Base-by-base conservation (phyloP, 257 asterid species). In the Ballota nigra region DNA sequence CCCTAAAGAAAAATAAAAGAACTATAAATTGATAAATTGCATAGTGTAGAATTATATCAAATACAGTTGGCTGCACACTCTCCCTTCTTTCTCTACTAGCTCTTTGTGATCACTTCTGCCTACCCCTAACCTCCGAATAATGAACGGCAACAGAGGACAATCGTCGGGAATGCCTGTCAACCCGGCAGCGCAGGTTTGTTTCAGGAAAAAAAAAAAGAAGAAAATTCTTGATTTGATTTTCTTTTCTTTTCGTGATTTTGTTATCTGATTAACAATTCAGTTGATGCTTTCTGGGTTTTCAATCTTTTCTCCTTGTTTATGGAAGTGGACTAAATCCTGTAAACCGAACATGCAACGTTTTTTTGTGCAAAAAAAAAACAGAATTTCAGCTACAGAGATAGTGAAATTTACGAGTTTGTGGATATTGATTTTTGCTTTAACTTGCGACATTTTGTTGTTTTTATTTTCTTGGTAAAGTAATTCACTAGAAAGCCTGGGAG, bases 271-370 rank as follows among this genome's bases (percentile, higher is more conserved):
- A 65, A 66, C 74, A 23, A 57, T 33, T 36, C 7, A 47, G 33
- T 51, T 64, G 66, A 26, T 7, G 58, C 0, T 19, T 56, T 58
- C 34, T 20, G 41, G 65, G 29, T 22, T 58, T 31, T 49, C 34
- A 33, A 51, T 63, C 18, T 10, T 59, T 63, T 75, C 49, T 31
- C 63, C 20, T 23, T 49, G 74, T 72, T 45, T 15, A 5, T 65
- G 61, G 60, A 65, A 56, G 76, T 64, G 20, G 66, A n/a, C 0
- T 26, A 34, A 34, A 23, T 61, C 12, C 47, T 26, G 24, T 9
- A 76, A 56, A 1, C 12, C n/a, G 70, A 49, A 74, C 79, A 79
- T 78, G 81, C 79, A 75, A 26, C 65, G 41, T 2, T 62, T 43
- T 38, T 66, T 66, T 20, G 59, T 19, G 5, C 22, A 7, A 3